Evolutionary conservation across 345 rosid species (phyloP), one percentile per base, ranked within the genome.

Genomic region (Eucalyptus cloeziana): DNA sequence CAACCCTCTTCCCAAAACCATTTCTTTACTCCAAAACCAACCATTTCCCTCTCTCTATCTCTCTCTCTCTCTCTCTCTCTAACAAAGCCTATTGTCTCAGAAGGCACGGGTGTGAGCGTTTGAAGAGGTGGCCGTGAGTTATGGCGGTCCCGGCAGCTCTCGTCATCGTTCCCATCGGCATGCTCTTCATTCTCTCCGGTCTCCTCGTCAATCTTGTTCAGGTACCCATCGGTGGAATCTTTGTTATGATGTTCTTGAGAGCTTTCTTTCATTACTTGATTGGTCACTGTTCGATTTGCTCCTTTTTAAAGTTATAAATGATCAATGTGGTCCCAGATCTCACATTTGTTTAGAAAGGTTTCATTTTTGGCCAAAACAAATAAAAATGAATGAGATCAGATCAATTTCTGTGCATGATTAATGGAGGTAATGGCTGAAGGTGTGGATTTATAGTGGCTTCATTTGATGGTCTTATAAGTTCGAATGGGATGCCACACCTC

Each of bases 181-280:
- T 95, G 81, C 95, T 97, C 85, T 97, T 97, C 94, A 91, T 97
- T 90, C 71, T 94, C 90, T 98, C 99, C 85, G 99, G 99, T 88
- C 97, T 98, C 90, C 90, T 90, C 76, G 95, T 97, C 44, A 98
- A 98, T 93, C 94, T 98, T 86, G 43, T 98, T 58, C 98, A 98
- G 99, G 99, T 97, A 69, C 85, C 43, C 43, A 2, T 76, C 47
- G 43, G 47, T 37, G 43, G 30, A 40, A 37, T 76, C 83, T 6
- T 40, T 15, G 43, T 76, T 37, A 3, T 40, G 27, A 76, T 21
- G 47, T 76, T 76, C 83, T 40, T 40, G 45, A 37, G 47, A 76
- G 47, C 43, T 76, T 40, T 76, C 83, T 10, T 37, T 76, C 83
- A 76, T 6, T 37, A 1, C 83, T 76, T 40, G 83, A 76, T 76